A percentile compares a stretch with the other conserved stretches of the same genome.
These are phyloP conservation scores for Aegilops speltoides DNA, from an alignment of 176 grass and related monocot genomes.

Conservation along the genomic window DNA sequence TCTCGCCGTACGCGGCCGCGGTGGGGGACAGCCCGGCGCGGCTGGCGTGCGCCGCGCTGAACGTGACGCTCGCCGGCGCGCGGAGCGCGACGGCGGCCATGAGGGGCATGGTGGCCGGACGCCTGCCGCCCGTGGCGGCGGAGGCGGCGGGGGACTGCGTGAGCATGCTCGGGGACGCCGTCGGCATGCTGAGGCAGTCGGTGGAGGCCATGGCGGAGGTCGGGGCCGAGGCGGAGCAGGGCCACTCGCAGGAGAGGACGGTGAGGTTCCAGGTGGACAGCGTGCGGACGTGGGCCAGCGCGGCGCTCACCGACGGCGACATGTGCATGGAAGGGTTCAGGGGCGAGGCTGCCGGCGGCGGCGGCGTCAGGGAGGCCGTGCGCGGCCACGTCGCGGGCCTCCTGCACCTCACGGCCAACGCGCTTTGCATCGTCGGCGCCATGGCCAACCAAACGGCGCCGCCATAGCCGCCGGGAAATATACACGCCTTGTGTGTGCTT, in stretches of 20 bases:
- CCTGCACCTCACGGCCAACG: slow-evolving; percentile 57
- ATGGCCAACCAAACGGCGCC: slow-evolving; percentile 32
- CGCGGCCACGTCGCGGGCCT: slow-evolving; percentile 37
- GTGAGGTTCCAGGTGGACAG: slow-evolving; percentile 48
- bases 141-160: slow-evolving; percentile 64
- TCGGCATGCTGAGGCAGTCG: slow-evolving; percentile 49
- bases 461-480: neutral
- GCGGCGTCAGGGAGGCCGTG: slow-evolving; percentile 34
- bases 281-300: slow-evolving; percentile 85
- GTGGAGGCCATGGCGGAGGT: slow-evolving; percentile 44
- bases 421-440: slow-evolving; percentile 57
- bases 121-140: slow-evolving; percentile 31
- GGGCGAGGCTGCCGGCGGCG: slow-evolving; percentile 12
- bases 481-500: too few relatives aligned
- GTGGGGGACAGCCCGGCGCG: slow-evolving; percentile 34
- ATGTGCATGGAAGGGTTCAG: slow-evolving; percentile 74
- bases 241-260: neutral
- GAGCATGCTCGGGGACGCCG: slow-evolving; percentile 55
- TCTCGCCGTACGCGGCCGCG: slow-evolving; percentile 28
- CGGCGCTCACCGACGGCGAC: slow-evolving; percentile 72
- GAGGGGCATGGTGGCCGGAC: slow-evolving; percentile 6
- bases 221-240: neutral
- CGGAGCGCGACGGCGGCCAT: slow-evolving; percentile 24
- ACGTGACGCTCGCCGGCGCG: slow-evolving; percentile 30
- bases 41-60: slow-evolving; percentile 47